phyloP scores from a whole-genome alignment of 164 flowering plant genomes.

The Litsea cubeba region DNA sequence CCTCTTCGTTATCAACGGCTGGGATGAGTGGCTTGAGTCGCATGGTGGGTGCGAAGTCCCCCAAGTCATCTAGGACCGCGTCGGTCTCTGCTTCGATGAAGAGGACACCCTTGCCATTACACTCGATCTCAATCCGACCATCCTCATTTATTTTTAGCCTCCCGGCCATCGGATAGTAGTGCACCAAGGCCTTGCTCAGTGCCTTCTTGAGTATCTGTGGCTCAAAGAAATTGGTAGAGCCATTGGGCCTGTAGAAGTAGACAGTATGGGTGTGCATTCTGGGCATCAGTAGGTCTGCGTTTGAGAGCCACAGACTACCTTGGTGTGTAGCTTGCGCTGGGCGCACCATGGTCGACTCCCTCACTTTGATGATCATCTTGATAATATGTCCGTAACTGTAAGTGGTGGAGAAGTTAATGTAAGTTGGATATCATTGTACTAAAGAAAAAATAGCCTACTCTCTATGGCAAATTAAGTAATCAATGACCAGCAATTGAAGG shows the following conservation, averaged over 20 bases:
- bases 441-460: too few species aligned
- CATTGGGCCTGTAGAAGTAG: slow-evolving; percentile 12
- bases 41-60: slow-evolving; percentile 4
- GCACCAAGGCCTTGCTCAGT: slow-evolving; percentile 13
- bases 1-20: neutral
- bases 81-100: slow-evolving; percentile 3
- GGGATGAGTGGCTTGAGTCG: slow-evolving; percentile 6
- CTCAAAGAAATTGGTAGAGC: slow-evolving; percentile 7
- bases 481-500: too few species aligned
- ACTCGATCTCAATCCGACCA: slow-evolving; percentile 14
- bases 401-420: neutral
- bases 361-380: slow-evolving; percentile 3
- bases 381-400: too few species aligned
- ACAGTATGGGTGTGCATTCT: slow-evolving; percentile 5
- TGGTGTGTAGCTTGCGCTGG: neutral
- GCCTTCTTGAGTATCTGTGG: slow-evolving; percentile 4
- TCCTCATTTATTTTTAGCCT: neutral
- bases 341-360: slow-evolving; percentile 2
- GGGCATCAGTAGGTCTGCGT: slow-evolving; percentile 10
- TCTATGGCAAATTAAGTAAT: too few species aligned
- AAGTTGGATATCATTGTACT: too few species aligned
- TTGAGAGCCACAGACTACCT: slow-evolving; percentile 1
- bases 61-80: neutral
- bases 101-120: slow-evolving; percentile 12
- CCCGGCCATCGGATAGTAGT: slow-evolving; percentile 16